Conservation (phyloP, 176 grass and related monocot species). For the Olyra latifolia region DNA sequence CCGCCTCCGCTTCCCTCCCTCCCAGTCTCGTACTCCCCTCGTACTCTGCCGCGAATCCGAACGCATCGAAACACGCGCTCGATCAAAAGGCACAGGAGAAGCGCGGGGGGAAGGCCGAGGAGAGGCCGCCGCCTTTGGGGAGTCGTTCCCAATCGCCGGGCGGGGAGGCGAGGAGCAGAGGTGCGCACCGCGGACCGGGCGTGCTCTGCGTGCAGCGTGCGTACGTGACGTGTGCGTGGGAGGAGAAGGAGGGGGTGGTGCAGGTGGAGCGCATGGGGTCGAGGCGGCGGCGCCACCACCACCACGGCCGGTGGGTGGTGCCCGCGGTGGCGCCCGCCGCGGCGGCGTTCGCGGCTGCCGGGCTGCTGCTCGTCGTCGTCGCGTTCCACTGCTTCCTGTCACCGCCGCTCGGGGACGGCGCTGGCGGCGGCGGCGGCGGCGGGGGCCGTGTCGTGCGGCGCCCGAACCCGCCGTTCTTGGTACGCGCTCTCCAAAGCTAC, state of each 20-base stretch:
- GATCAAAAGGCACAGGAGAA: background rate
- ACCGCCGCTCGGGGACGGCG: slow-evolving; percentile 47
- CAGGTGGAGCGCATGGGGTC: slow-evolving; percentile 48
- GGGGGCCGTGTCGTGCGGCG: slow-evolving; percentile 26
- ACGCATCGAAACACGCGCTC: background rate
- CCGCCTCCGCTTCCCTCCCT: slow-evolving; percentile 6
- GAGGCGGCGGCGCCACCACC: slow-evolving; percentile 51
- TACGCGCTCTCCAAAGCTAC: slow-evolving; percentile 21
- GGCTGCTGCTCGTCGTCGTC: slow-evolving; percentile 64
- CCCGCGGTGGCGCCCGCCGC: slow-evolving; percentile 53
- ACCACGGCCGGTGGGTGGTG: slow-evolving; percentile 60
- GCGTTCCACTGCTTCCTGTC: slow-evolving; percentile 74
- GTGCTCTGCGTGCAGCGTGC: background rate
- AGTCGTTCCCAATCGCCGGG: background rate
- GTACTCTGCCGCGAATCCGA: background rate
- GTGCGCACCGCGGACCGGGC: background rate
- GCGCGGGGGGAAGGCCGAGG: background rate
- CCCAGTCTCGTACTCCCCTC: background rate
- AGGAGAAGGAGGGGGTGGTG: background rate
- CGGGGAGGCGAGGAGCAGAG: background rate
- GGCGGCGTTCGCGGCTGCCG: slow-evolving; percentile 49
- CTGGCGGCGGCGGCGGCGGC: background rate
- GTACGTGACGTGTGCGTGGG: too few relatives aligned
- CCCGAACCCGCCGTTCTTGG: slow-evolving; percentile 43
- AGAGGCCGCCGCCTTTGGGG: background rate